These are phyloP conservation scores for Diaporthe citriasiana DNA, from an alignment of 2,329 filamentous ascomycete species.

Conservation along the genomic window DNA sequence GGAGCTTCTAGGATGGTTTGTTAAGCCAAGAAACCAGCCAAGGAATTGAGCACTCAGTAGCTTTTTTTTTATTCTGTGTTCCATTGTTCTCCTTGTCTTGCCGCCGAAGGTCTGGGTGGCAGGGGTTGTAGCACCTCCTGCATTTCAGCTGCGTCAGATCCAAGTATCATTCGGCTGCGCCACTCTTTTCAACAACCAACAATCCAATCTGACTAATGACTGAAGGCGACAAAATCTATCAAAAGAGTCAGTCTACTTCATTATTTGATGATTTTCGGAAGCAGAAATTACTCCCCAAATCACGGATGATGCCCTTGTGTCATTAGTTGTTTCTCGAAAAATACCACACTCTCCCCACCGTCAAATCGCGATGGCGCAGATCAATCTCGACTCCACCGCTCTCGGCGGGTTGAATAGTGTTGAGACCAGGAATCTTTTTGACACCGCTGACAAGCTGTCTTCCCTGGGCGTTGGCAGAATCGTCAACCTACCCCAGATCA, in stretches of 20 bases:
- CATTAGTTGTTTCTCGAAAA: not conserved
- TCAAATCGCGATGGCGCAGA: not conserved
- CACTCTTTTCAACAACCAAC: not conserved
- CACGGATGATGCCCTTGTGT: not conserved
- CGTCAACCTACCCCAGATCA: conserved; percentile 31
- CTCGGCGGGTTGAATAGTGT: not conserved
- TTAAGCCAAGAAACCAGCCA: no score
- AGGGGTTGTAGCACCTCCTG: not conserved
- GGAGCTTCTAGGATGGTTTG: no score
- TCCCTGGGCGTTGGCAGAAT: conserved; percentile 15
- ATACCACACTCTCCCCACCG: not conserved
- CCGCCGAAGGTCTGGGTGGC: not conserved
- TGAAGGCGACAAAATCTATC: not conserved
- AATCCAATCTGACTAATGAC: no score
- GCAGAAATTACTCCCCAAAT: no score
- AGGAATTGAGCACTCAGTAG: no score
- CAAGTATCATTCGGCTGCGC: not conserved
- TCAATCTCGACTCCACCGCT: not conserved
- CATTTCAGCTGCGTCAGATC: not conserved
- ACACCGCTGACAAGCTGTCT: not conserved
- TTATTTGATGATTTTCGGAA: not conserved
- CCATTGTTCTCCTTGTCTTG: not conserved
- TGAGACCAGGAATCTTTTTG: not conserved
- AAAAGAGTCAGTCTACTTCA: not conserved
- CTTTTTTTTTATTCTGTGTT: no score